A percentile compares a stretch with the other conserved stretches of the same genome.
Evolutionary conservation across 1,139 yeast species (phyloP).

Genomic region (Suzukiozyma palmioleophila): DNA sequence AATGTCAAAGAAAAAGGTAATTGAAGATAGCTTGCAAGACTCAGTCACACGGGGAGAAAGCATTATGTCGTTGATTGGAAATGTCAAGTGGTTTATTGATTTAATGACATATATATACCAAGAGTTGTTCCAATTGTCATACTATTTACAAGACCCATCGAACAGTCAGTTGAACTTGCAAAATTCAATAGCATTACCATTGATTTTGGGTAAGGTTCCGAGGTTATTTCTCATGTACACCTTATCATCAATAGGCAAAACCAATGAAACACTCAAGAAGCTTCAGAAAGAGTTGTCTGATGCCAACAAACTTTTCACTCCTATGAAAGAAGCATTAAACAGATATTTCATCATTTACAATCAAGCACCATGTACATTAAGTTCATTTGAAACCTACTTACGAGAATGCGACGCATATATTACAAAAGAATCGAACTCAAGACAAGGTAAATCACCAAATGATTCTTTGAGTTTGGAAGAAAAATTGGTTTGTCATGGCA

Average conservation of each 20-base stretch:
- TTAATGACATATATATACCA: conserved; percentile 62
- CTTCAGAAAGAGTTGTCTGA: conserved; percentile 41
- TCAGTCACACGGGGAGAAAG: conserved; percentile 54
- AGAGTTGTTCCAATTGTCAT: conserved; percentile 48
- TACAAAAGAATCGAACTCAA: conserved; percentile 23
- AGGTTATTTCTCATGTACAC: conserved; percentile 66
- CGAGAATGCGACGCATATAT: conserved; percentile 43
- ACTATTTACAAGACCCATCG: conserved; percentile 16
- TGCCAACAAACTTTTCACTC: conserved; percentile 40
- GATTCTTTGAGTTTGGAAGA: conserved; percentile 53
- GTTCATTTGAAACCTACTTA: conserved; percentile 59
- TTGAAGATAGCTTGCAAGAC: conserved; percentile 50
- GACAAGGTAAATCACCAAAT: conserved; percentile 25
- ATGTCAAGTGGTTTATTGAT: conserved; percentile 77
- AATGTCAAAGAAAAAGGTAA: conserved; percentile 46
- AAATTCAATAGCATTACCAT: conserved; percentile 45
- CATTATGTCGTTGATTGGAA: conserved; percentile 61
- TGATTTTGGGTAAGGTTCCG: conserved; percentile 64
- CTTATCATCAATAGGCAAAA: conserved; percentile 62
- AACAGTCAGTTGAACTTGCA: conserved; percentile 21
- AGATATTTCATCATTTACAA: conserved; percentile 50
- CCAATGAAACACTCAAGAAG: conserved; percentile 55
- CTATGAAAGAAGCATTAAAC: conserved; percentile 52
- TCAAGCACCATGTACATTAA: conserved; percentile 55
- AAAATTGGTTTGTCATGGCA: conserved; percentile 60